Base-by-base conservation (phyloP, 2,329 filamentous ascomycete species). In the Curvularia lunata region DNA sequence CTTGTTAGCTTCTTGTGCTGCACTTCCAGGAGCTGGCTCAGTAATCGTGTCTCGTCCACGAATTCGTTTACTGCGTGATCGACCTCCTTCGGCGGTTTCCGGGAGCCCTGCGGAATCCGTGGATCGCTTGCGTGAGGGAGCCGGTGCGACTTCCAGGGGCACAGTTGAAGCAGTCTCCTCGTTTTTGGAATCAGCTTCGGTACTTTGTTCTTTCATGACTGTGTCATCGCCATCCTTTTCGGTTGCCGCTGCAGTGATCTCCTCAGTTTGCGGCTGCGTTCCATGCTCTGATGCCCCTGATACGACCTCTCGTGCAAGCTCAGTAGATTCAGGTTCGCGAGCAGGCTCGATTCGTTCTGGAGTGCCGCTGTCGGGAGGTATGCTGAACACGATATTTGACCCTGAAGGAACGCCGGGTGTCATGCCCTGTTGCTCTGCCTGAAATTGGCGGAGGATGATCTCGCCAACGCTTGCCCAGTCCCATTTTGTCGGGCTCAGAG, bases 61-160 rank as follows among this genome's bases (percentile, higher is more conserved):
- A 18, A 86, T 82, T 34, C 86, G 81, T 66, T 86, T 86, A 70
- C 86, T 88, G 66, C 86, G 85, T 12, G 79, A 77, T 47, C 86
- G 81, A 19, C 82, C 81, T 48, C 83, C 83, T 59, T 88, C 86
- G 12, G 77, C 77, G 12, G 79, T 80, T 50, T 88, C 86, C 2
- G 85, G 81, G 27, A 87, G 78, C 9, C 83, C 84, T 48, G 85
- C 83, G 19, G 83, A 84, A 50, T 86, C 84, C 13, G 84, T 85
- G 2, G 86, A 88, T 55, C 86, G 79, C 71, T 89, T 89, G 19
- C 86, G 81, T 21, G 80, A 80, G 10, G 77, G 77, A 4, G 75
- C 67, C 47, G 68, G 75, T n/a, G 78, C 71, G 47, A 62, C 63
- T 51, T 79, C 80, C 27, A 63, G 46, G 1, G 60, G 58, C 21